Conservation (phyloP, 2,329 filamentous ascomycete species). For the Aureobasidium melanogenum region DNA sequence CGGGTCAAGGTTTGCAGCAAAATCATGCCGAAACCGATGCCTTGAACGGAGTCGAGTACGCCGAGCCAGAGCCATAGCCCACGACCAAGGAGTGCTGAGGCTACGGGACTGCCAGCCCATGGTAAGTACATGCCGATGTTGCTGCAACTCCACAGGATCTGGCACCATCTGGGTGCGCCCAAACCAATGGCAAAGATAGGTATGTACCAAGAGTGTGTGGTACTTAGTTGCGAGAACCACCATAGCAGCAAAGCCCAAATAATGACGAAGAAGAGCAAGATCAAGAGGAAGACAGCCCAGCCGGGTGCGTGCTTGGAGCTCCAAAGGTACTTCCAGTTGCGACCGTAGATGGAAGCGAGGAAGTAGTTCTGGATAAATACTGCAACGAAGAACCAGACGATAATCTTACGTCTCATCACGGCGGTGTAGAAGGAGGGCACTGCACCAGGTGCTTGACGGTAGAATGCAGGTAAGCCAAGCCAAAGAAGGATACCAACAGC, state of each 20-base stretch:
- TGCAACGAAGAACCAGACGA: constrained; percentile 58
- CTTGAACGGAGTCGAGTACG: constrained; percentile 55
- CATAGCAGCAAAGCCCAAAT: constrained; percentile 49
- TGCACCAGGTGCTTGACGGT: constrained; percentile 54
- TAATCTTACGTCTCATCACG: constrained; percentile 53
- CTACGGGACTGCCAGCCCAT: constrained; percentile 49
- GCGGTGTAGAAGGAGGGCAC: constrained; percentile 58
- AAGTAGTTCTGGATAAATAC: constrained; percentile 61
- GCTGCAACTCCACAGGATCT: constrained; percentile 58
- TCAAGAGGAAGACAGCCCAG: constrained; percentile 50
- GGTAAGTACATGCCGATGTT: constrained; percentile 54
- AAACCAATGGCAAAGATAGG: constrained; percentile 60
- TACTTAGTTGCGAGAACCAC: constrained; percentile 46
- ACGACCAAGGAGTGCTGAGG: constrained; percentile 48
- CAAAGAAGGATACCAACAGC: constrained; percentile 46
- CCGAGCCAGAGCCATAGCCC: constrained; percentile 60
- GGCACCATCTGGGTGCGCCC: constrained; percentile 56
- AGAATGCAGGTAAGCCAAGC: constrained; percentile 57
- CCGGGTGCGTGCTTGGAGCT: constrained; percentile 45
- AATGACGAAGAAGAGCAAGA: constrained; percentile 45
- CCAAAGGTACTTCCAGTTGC: constrained; percentile 60
- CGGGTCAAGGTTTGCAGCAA: constrained; percentile 52
- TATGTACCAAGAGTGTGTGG: constrained; percentile 56
- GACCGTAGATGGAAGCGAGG: constrained; percentile 55
- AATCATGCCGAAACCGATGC: constrained; percentile 60